These are phyloP conservation scores for Aspergillus chevalieri DNA, from an alignment of 2,329 filamentous ascomycete species.

Conservation along the genomic window DNA sequence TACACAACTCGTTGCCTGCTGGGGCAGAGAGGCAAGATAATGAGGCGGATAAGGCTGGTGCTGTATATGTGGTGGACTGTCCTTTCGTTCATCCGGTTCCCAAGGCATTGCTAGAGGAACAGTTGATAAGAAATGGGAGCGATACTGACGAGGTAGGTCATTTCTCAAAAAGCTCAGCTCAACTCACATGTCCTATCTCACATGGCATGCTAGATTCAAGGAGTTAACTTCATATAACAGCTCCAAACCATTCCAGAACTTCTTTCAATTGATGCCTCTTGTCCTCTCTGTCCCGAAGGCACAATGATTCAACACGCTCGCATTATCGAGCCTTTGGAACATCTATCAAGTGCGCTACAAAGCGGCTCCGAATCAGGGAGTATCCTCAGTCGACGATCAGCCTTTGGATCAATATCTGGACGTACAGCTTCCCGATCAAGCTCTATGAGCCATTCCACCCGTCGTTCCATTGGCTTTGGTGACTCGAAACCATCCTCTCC, in stretches of 20 bases:
- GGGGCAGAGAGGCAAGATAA: not conserved
- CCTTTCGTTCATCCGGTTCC: conserved; percentile 29
- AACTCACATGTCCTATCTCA: not conserved
- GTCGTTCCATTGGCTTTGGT: conserved; percentile 11
- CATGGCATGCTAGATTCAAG: not conserved
- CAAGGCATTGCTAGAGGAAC: conserved; percentile 24
- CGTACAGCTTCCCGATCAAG: conserved; percentile 16
- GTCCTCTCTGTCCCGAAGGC: conserved; percentile 25
- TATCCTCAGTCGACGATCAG: conserved; percentile 9
- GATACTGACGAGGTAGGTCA: conserved; percentile 25
- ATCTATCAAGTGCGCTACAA: conserved; percentile 17
- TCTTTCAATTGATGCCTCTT: conserved; percentile 19
- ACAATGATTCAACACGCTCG: conserved; percentile 28
- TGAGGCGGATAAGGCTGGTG: conserved; percentile 2
- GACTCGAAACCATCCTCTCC: conserved; percentile 8
- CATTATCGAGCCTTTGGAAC: conserved; percentile 28
- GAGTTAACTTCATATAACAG: conserved; percentile 7
- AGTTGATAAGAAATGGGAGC: conserved; percentile 23
- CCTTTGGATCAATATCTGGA: conserved; percentile 11
- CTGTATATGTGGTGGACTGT: conserved; percentile 29
- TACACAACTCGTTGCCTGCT: conserved; percentile 15
- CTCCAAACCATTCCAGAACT: conserved; percentile 13
- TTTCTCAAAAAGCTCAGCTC: not conserved
- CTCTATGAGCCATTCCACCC: conserved; percentile 18
- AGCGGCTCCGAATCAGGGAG: conserved; percentile 10